Conservation (phyloP, 129 eudicot species). For the Saposhnikovia divaricata region DNA sequence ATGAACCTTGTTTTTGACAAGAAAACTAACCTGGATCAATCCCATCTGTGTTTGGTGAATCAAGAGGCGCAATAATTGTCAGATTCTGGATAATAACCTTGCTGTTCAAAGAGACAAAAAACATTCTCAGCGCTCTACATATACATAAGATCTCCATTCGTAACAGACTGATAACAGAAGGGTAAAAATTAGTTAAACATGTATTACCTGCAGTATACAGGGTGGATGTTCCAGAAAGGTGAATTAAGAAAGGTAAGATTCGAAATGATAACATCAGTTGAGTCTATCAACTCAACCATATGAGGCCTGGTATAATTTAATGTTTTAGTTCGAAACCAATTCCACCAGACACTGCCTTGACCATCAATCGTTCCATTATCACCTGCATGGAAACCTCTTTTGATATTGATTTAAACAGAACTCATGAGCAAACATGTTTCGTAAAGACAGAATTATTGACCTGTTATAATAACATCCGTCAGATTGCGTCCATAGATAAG, state of each 20-base stretch:
- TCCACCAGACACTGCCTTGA: constrained; percentile 30
- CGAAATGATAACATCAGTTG: constrained; percentile 24
- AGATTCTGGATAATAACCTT: constrained; percentile 22
- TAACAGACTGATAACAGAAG: not conserved
- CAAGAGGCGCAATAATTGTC: constrained; percentile 38
- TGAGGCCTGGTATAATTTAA: constrained; percentile 32
- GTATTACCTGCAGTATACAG: constrained; percentile 41
- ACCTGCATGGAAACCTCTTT: constrained; percentile 17
- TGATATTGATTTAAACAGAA: not conserved
- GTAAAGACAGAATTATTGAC: constrained; percentile 7
- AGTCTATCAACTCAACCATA: constrained; percentile 27
- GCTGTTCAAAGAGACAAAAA: constrained; percentile 21
- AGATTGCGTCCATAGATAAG: constrained; percentile 28
- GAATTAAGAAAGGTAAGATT: constrained; percentile 32
- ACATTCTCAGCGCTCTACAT: not conserved
- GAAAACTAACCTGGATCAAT: constrained; percentile 26
- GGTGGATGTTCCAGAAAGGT: constrained; percentile 48
- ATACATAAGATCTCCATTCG: not conserved
- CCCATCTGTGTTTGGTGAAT: constrained; percentile 53
- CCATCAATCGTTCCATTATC: constrained; percentile 50
- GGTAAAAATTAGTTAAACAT: not conserved
- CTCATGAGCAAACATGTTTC: not conserved
- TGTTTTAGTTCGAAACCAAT: constrained; percentile 23
- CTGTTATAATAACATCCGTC: constrained; percentile 38
- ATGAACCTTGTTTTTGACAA: not conserved